Percentiles rank a stretch among this genome's conserved stretches.
Evolutionary conservation across 495 filamentous ascomycete species (phyloP).

Genomic region (Cenococcum geophilum): DNA sequence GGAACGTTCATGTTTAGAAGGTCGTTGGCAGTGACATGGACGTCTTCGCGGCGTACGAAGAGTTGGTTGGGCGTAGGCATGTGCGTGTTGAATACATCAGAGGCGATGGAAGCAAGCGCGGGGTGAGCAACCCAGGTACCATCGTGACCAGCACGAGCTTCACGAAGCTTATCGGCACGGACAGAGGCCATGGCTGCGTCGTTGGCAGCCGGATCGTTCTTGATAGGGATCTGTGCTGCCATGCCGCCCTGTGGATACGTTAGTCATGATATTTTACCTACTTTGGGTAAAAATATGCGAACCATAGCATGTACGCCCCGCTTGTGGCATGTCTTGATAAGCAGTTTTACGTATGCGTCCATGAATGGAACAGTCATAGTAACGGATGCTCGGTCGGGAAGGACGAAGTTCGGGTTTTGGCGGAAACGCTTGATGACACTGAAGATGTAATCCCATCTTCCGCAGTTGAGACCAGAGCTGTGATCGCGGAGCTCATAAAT

Average conservation of each 20-base stretch:
- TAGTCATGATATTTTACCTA: background rate
- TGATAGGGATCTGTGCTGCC: slow-evolving; percentile 98
- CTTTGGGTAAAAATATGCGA: background rate
- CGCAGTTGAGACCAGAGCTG: slow-evolving; percentile 94
- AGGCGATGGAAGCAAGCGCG: slow-evolving; percentile 80
- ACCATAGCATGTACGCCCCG: slow-evolving; percentile 93
- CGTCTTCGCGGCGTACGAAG: slow-evolving; percentile 83
- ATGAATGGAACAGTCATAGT: slow-evolving; percentile 99
- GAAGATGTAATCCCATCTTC: slow-evolving; percentile 99
- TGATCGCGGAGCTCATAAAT: slow-evolving; percentile 99
- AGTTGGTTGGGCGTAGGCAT: slow-evolving; percentile 99
- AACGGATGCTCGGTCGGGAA: slow-evolving; percentile 83
- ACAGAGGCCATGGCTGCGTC: slow-evolving; percentile 92
- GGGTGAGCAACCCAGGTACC: slow-evolving; percentile 97
- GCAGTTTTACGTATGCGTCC: slow-evolving; percentile 92
- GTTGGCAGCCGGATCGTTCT: slow-evolving; percentile 83
- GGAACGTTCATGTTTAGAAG: slow-evolving; percentile 98
- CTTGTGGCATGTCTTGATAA: slow-evolving; percentile 96
- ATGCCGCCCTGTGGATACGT: slow-evolving; percentile 65
- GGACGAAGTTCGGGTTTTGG: slow-evolving; percentile 82
- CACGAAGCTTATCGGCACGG: slow-evolving; percentile 89
- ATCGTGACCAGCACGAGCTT: slow-evolving; percentile 93
- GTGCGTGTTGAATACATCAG: slow-evolving; percentile 94
- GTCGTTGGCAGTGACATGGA: slow-evolving; percentile 78
- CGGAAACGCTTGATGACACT: slow-evolving; percentile 99